Evolutionary conservation across 1,139 yeast species (phyloP), one percentile per base, ranked within the genome.

Genomic region (Hemisphaericaspora subhashii): DNA sequence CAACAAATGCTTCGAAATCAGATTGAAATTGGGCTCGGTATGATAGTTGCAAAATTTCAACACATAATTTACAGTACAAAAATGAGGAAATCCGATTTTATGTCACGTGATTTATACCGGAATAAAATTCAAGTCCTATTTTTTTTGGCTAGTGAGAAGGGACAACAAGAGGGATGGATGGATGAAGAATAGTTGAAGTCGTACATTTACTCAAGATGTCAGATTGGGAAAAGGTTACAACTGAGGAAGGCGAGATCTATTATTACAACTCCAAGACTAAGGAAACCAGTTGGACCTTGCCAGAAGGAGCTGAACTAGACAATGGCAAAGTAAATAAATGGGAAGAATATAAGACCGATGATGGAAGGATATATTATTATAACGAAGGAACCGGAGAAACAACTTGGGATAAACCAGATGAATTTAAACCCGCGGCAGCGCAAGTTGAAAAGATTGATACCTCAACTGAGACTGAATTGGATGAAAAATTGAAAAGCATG

Each of bases 251-350:
- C 0, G 71, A 83, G 30, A 67, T 68, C 1, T 90, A 89, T 62
- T 89, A 84, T 59, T 86, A 80, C 58, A 81, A 89, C 49, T 44
- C 76, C 1, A 70, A 56, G 27, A 84, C 94, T 0, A 76, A 79
- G 38, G 81, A 81, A 51, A 82, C 96, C 0, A 78, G 83, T 35
- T 89, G 97, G 96, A 86, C 84, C 7, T 77, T 81, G 46, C 97
- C 97, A 0, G 78, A 67, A 21, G 81, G 72, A 39, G 46, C 52
- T 4, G 23, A 24, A 3, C 16, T 23, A 12, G 11, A 12, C n/a
- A n/a, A 14, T 9, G 28, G 66, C 66, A 26, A 9, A 52, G 74
- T 26, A 56, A 28, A 25, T 12, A 44, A 67, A n/a, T 90, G 96
- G 96, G 72, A 71, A 37, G 77, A 72, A 45, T 81, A 72, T 38